Conservation (phyloP, 352 stramenopile species). For the Blastocystis sp. region DNA sequence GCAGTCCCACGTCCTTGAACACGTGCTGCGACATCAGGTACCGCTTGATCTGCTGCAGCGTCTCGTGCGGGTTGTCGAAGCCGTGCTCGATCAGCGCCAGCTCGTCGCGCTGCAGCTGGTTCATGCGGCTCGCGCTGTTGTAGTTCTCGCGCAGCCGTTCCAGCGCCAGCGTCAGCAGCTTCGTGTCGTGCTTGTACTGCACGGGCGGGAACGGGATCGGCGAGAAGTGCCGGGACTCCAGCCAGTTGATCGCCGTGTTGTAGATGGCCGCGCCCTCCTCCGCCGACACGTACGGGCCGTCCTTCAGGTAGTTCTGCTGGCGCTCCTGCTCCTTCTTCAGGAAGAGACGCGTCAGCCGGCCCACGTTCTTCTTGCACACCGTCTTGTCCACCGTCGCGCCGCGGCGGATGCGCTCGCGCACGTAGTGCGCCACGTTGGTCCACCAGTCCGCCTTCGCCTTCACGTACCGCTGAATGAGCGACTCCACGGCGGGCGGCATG, state of each 20-base stretch:
- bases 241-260: constrained; percentile 98
- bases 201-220: constrained; percentile 97
- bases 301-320: constrained; percentile 99
- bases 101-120: constrained; percentile 94
- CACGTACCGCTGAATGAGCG: constrained; percentile 99
- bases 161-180: constrained; percentile 96
- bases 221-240: constrained; percentile 97
- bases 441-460: constrained; percentile 97
- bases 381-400: constrained; percentile 99
- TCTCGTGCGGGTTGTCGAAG: constrained; percentile 98
- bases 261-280: constrained; percentile 99
- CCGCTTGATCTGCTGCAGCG: constrained; percentile 96
- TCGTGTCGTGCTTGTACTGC: constrained; percentile 99
- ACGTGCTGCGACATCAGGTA: constrained; percentile 96
- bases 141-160: constrained; percentile 98
- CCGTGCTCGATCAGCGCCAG: constrained; percentile 91
- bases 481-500: constrained; percentile 96
- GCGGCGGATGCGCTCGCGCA: constrained; percentile 97
- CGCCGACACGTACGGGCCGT: constrained; percentile 93
- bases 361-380: constrained; percentile 98
- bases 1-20: constrained; percentile 99
- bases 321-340: constrained; percentile 99
- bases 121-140: constrained; percentile 91
- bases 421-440: constrained; percentile 99
- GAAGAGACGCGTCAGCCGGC: constrained; percentile 94